phyloP scores from a whole-genome alignment of 2,329 filamentous ascomycete genomes.

The Cordyceps farinosa region DNA sequence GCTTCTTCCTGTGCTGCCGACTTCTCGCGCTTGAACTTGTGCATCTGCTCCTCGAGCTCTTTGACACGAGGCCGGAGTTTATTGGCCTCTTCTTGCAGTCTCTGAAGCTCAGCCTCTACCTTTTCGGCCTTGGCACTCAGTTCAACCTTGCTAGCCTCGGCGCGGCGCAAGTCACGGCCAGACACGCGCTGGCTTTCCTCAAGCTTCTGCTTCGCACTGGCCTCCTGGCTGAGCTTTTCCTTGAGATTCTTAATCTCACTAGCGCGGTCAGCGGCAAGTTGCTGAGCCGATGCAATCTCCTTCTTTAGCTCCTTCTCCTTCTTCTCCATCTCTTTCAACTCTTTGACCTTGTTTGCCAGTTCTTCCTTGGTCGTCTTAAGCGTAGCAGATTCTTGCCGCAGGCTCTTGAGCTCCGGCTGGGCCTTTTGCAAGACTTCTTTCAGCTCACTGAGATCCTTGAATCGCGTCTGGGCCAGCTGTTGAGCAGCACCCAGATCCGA shows the following conservation, averaged over 20 bases:
- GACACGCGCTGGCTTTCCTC: slow-evolving; percentile 76
- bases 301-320: slow-evolving; percentile 76
- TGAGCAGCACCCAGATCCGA: slow-evolving; percentile 83
- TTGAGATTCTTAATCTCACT: slow-evolving; percentile 72
- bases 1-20: slow-evolving; percentile 71
- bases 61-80: slow-evolving; percentile 59
- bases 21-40: slow-evolving; percentile 65
- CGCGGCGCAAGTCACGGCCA: slow-evolving; percentile 72
- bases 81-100: slow-evolving; percentile 68
- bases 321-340: slow-evolving; percentile 73
- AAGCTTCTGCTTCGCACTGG: slow-evolving; percentile 63
- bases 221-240: slow-evolving; percentile 74
- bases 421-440: slow-evolving; percentile 76
- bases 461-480: slow-evolving; percentile 79
- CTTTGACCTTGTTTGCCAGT: slow-evolving; percentile 53
- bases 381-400: slow-evolving; percentile 72
- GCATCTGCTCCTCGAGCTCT: slow-evolving; percentile 70
- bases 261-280: slow-evolving; percentile 69
- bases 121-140: slow-evolving; percentile 71
- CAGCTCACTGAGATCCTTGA: slow-evolving; percentile 81
- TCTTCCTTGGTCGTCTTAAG: slow-evolving; percentile 75
- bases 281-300: slow-evolving; percentile 68
- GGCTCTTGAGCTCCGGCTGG: slow-evolving; percentile 76
- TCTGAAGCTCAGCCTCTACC: slow-evolving; percentile 64
- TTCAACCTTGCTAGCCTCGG: slow-evolving; percentile 77